A percentile compares a stretch with the other conserved stretches of the same genome.
phyloP scores from a whole-genome alignment of 2,329 filamentous ascomycete genomes.

The Colletotrichum sp. region DNA sequence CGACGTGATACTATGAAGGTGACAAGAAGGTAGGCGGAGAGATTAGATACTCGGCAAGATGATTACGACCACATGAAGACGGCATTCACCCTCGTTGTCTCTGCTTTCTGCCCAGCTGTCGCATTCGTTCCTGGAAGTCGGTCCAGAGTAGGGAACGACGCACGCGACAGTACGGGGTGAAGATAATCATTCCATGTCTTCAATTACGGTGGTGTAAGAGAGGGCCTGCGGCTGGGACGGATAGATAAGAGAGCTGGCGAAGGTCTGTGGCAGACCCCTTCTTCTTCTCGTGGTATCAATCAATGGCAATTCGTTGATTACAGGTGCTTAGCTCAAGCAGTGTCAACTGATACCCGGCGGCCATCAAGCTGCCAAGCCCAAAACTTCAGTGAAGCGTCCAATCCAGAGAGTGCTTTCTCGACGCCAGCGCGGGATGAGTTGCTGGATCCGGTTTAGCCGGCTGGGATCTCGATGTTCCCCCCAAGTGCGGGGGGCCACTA shows the following conservation, averaged over 20 bases:
- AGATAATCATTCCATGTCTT: not conserved
- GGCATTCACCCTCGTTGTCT: not conserved
- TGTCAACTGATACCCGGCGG: conserved; percentile 16
- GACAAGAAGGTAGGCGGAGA: too few relatives aligned
- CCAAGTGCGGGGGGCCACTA: not conserved
- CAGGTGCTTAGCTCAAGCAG: not conserved
- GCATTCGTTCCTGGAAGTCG: not conserved
- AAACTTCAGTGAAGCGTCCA: not conserved
- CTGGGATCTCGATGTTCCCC: not conserved
- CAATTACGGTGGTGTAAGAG: not conserved
- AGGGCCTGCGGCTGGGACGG: not conserved
- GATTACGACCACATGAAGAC: not conserved
- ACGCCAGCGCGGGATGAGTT: conserved; percentile 1
- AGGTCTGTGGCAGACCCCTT: not conserved
- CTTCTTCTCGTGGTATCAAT: not conserved
- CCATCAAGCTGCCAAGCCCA: not conserved
- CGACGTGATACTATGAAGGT: not conserved
- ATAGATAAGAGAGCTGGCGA: not conserved
- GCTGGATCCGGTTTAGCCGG: not conserved
- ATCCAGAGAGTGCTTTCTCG: not conserved
- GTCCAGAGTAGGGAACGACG: not conserved
- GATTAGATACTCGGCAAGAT: not conserved
- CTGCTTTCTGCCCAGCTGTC: not conserved
- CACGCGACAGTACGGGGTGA: not conserved
- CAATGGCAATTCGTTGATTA: not conserved